Evolutionary conservation across 805 yeast species (phyloP).

Genomic region (Cyberlindnera petersonii): DNA sequence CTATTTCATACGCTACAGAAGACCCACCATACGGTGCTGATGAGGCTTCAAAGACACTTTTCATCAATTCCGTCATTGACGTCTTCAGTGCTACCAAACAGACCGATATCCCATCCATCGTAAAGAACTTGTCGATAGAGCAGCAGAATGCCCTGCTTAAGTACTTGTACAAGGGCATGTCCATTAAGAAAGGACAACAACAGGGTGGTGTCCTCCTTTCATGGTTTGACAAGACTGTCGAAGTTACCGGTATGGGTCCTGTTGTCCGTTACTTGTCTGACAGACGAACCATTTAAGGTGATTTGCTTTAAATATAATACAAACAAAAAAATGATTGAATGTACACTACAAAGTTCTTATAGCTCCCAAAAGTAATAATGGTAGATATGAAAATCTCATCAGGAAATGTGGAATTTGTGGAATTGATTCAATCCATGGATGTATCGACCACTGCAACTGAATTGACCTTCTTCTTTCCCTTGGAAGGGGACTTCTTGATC

Average conservation of each 20-base stretch:
- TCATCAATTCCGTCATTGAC: slow-evolving; percentile 58
- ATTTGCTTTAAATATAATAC: background rate
- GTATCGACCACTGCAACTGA: slow-evolving; percentile 10
- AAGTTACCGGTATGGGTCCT: slow-evolving; percentile 81
- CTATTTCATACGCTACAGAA: slow-evolving; percentile 58
- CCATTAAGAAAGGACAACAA: slow-evolving; percentile 69
- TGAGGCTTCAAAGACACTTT: slow-evolving; percentile 48
- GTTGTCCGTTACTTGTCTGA: slow-evolving; percentile 84
- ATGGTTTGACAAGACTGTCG: slow-evolving; percentile 91
- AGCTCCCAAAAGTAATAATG: background rate
- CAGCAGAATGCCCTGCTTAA: slow-evolving; percentile 79
- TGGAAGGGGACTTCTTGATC: slow-evolving; percentile 17
- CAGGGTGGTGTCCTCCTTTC: slow-evolving; percentile 81
- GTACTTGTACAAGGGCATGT: slow-evolving; percentile 83
- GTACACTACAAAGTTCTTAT: slow-evolving; percentile 3
- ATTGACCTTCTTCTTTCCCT: slow-evolving; percentile 18
- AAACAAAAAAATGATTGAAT: background rate
- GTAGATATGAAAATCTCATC: background rate
- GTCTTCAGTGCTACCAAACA: slow-evolving; percentile 64
- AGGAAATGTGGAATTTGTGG: background rate
- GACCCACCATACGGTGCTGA: slow-evolving; percentile 84
- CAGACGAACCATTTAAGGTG: slow-evolving; percentile 61
- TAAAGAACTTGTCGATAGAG: slow-evolving; percentile 53
- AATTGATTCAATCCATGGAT: slow-evolving; percentile 7
- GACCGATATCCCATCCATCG: slow-evolving; percentile 60